A percentile compares a stretch with the other conserved stretches of the same genome.
Evolutionary conservation across 495 filamentous ascomycete species (phyloP).

Genomic region (Penicillium tannophilum): DNA sequence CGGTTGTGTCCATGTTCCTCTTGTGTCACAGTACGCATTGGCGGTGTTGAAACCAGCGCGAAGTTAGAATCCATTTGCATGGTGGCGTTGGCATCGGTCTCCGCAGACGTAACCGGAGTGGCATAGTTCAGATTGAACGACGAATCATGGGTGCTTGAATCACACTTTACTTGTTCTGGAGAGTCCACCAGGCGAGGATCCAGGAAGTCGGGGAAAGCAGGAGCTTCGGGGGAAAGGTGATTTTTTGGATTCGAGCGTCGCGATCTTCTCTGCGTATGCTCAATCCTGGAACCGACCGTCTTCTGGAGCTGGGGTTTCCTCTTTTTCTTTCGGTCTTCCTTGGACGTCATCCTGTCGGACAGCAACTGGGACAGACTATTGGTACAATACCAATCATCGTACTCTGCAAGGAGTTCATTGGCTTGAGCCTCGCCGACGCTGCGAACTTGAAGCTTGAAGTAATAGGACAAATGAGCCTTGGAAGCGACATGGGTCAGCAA

Average conservation of each 20-base stretch:
- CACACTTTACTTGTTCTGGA: slow-evolving; percentile 10
- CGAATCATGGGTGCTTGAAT: not conserved
- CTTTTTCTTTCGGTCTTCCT: slow-evolving; percentile 63
- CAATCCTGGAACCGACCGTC: not conserved
- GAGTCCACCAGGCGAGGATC: slow-evolving; percentile 39
- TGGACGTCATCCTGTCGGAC: slow-evolving; percentile 68
- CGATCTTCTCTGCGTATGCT: slow-evolving; percentile 6
- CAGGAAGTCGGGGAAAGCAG: slow-evolving; percentile 26
- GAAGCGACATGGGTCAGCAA: slow-evolving; percentile 85
- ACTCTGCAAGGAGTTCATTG: slow-evolving; percentile 54
- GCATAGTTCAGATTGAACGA: slow-evolving; percentile 1
- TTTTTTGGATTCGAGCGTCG: slow-evolving; percentile 2
- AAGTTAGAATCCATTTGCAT: not conserved
- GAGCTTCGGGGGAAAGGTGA: not conserved
- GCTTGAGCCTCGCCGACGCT: slow-evolving; percentile 57
- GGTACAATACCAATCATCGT: slow-evolving; percentile 68
- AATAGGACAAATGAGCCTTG: slow-evolving; percentile 77
- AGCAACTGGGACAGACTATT: slow-evolving; percentile 68
- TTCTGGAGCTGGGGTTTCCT: slow-evolving; percentile 29
- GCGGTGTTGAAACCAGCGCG: not conserved
- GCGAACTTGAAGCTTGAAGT: slow-evolving; percentile 71
- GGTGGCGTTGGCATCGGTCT: not conserved
- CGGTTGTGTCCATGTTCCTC: slow-evolving; percentile 20
- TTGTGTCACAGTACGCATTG: not conserved
- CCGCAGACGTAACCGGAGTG: slow-evolving; percentile 5